Conservation (phyloP, 768 basidiomycete species). For the Suillus subluteus region DNA sequence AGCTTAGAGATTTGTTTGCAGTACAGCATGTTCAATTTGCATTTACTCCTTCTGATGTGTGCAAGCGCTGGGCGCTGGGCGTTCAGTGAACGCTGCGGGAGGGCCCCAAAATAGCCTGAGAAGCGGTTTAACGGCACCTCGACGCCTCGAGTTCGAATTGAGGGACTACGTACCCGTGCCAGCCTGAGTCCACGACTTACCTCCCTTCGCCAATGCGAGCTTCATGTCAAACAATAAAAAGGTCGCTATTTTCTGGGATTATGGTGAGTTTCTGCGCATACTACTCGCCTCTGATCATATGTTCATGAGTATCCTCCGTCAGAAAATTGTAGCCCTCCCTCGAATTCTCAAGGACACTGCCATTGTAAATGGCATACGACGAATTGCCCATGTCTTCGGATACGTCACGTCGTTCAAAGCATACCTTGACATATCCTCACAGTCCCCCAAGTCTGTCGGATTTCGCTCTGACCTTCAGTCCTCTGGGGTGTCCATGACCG, state of each 20-base stretch:
- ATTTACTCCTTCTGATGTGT: background rate
- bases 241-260: constrained; percentile 49
- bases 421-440: constrained; percentile 53
- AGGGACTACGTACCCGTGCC: background rate
- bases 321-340: constrained; percentile 38
- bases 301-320: constrained; percentile 5
- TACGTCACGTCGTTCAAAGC: constrained; percentile 54
- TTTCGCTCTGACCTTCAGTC: constrained; percentile 47
- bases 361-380: constrained; percentile 47
- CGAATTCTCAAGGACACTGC: constrained; percentile 36
- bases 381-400: constrained; percentile 51
- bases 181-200: background rate
- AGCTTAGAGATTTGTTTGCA: background rate
- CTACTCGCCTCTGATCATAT: background rate
- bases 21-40: background rate
- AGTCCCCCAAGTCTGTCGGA: constrained; percentile 34
- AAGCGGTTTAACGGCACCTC: background rate
- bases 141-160: background rate
- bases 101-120: background rate
- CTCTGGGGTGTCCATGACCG: constrained; percentile 46
- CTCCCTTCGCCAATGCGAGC: constrained; percentile 6
- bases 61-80: background rate
- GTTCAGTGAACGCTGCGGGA: background rate
- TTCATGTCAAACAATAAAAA: constrained; percentile 38
- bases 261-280: constrained; percentile 27